Conservation (phyloP, 345 rosid genomes). For the Citrus sp. region DNA sequence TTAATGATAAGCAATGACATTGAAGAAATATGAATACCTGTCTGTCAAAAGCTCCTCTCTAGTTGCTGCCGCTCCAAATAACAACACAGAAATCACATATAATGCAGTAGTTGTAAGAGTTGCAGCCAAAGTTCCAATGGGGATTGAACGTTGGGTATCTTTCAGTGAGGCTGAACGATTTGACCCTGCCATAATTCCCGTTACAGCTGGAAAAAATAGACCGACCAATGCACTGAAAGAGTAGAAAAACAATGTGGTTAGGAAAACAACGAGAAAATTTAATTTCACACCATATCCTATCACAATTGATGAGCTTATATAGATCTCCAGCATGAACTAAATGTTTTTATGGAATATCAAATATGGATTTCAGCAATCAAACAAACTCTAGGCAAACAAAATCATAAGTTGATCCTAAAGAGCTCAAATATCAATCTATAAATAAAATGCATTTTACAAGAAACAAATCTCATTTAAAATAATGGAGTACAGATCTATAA, state of each 20-base stretch:
- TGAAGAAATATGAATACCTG: conserved; percentile 47
- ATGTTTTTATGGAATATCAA: background rate
- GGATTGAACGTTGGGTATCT: conserved; percentile 97
- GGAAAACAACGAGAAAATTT: conserved; percentile 1
- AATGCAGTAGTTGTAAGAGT: conserved; percentile 78
- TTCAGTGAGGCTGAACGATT: conserved; percentile 93
- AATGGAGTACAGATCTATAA: background rate
- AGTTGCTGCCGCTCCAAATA: conserved; percentile 90
- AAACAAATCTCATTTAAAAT: background rate
- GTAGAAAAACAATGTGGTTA: background rate
- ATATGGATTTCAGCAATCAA: background rate
- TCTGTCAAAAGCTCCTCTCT: conserved; percentile 87
- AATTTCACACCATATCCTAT: background rate
- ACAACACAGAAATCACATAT: conserved; percentile 70
- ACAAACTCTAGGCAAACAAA: background rate
- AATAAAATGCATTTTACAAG: background rate
- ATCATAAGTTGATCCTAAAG: background rate
- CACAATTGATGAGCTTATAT: background rate
- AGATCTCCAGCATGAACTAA: background rate
- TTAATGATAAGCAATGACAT: background rate
- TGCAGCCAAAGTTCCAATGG: conserved; percentile 94
- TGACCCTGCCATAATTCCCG: conserved; percentile 99
- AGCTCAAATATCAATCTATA: conserved; percentile 4
- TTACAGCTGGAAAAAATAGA: conserved; percentile 98
- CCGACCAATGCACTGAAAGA: conserved; percentile 84